Conservation (phyloP, 1,284 basidiomycete genomes). For the Cutaneotrichosporon curvatum region DNA sequence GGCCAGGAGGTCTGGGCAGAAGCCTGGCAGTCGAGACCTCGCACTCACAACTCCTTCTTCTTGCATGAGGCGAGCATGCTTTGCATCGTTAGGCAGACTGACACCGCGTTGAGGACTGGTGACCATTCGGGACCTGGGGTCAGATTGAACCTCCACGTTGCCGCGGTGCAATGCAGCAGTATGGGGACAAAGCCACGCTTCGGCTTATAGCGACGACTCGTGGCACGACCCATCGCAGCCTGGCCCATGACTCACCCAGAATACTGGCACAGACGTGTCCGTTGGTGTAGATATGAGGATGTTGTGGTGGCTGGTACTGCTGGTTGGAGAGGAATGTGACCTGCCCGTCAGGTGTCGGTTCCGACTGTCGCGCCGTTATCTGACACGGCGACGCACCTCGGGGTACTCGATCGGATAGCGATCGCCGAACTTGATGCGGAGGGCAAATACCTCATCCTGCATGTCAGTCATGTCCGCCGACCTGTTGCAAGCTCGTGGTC, state of each 20-base stretch:
- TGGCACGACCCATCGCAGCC: neutral
- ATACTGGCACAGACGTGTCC: slow-evolving; percentile 47
- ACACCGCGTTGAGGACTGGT: slow-evolving; percentile 44
- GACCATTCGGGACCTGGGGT: slow-evolving; percentile 42
- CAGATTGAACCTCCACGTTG: slow-evolving; percentile 1
- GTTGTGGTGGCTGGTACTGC: slow-evolving; percentile 38
- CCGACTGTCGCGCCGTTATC: no score
- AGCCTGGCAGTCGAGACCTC: neutral
- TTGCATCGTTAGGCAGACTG: slow-evolving; percentile 47
- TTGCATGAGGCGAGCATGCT: slow-evolving; percentile 47
- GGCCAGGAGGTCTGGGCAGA: no score
- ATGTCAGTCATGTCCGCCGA: neutral
- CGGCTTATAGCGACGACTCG: no score
- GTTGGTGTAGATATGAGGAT: slow-evolving; percentile 47
- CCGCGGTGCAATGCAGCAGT: no score
- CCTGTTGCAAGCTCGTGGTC: no score
- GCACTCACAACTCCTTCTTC: slow-evolving; percentile 39
- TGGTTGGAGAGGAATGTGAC: slow-evolving; percentile 41
- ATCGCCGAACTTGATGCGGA: slow-evolving; percentile 36
- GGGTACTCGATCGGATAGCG: slow-evolving; percentile 46
- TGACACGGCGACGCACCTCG: slow-evolving; percentile 25
- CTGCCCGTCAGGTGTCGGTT: slow-evolving; percentile 18
- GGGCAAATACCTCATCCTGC: slow-evolving; percentile 40
- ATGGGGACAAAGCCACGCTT: no score
- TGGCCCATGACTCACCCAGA: slow-evolving; percentile 23